Base-by-base conservation (phyloP, 2,329 filamentous ascomycete species). In the Trichoderma hamatum region DNA sequence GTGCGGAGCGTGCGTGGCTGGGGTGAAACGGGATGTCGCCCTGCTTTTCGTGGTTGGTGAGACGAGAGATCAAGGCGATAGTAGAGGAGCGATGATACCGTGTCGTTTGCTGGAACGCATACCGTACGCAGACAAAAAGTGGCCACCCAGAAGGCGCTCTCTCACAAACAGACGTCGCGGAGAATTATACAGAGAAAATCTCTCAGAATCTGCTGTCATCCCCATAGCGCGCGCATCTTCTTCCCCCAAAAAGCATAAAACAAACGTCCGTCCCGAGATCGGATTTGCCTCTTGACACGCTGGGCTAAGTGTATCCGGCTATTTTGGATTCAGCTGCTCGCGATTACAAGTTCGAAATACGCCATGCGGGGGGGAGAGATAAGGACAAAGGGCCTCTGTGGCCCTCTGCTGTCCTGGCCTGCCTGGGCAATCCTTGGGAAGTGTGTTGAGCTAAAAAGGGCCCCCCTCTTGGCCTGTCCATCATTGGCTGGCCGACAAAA, bases 361-460 rank as follows among this genome's bases (percentile, higher is more conserved):
- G 67, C 67, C 67, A 64, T 69, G 64, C 60, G 65, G 61, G 54
- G 61, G 61, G 59, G 54, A 60, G 46, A 60, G 68, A 69, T 69
- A 60, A 69, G 39, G 6, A n/a, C 39, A 19, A n/a, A n/a, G 16
- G 39, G 39, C 39, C 39, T 43, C 39, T 43, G 9, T 43, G 39
- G 39, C 16, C 39, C 16, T 43, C 39, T 43, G 9, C 39, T 43
- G 10, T 43, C 39, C 39, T 43, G 39, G n/a, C 39, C 39, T 43
- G 39, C 19, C 39, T 43, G 39, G 39, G 39, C 39, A 43, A 43
- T 43, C 39, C 39, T n/a, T 43, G 39, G 39, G 39, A 43, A 43
- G 39, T n/a, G 39, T 19, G 39, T n/a, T 43, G 39, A 43, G 16
- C 39, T 43, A 43, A 43, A 19, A 43, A 9, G 39, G 16, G 19